These are phyloP conservation scores for Gossypium sturtianum DNA, from an alignment of 345 rosid species.

Conservation along the genomic window DNA sequence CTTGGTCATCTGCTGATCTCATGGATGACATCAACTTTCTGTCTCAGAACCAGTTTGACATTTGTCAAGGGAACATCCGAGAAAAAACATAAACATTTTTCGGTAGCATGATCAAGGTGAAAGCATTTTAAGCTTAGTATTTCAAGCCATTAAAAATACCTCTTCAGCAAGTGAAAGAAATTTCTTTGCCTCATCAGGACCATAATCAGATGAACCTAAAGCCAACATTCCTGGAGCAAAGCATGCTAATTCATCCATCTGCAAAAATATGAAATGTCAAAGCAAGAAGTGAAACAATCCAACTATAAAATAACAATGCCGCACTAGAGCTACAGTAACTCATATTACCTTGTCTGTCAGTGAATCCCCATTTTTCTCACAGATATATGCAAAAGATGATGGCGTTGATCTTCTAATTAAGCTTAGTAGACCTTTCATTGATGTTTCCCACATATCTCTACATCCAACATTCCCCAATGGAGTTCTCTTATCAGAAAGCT, in stretches of 20 bases:
- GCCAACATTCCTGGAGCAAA: constrained; percentile 99
- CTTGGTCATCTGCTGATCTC: not conserved
- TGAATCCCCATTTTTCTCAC: constrained; percentile 75
- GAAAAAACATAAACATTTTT: not conserved
- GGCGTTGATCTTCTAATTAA: constrained; percentile 79
- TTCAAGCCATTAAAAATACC: constrained; percentile 35
- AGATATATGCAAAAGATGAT: constrained; percentile 76
- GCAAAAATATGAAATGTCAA: constrained; percentile 17
- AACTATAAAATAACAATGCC: not conserved
- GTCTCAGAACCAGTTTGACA: not conserved
- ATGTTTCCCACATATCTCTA: constrained; percentile 99
- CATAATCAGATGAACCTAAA: constrained; percentile 86
- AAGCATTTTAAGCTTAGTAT: not conserved
- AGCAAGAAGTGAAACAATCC: not conserved
- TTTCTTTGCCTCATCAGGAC: constrained; percentile 60
- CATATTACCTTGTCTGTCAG: constrained; percentile 62
- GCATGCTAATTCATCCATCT: constrained; percentile 99
- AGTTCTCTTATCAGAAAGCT: not conserved
- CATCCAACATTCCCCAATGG: constrained; percentile 15
- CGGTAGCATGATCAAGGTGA: not conserved
- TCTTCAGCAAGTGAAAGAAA: constrained; percentile 85
- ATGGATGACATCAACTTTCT: not conserved
- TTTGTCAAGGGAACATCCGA: not conserved
- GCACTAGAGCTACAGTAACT: not conserved
- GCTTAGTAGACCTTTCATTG: constrained; percentile 88